Evolutionary conservation across 169 alveolate genomes (phyloP), one percentile per base, ranked within the genome.

Genomic region (Theileria sp.): DNA sequence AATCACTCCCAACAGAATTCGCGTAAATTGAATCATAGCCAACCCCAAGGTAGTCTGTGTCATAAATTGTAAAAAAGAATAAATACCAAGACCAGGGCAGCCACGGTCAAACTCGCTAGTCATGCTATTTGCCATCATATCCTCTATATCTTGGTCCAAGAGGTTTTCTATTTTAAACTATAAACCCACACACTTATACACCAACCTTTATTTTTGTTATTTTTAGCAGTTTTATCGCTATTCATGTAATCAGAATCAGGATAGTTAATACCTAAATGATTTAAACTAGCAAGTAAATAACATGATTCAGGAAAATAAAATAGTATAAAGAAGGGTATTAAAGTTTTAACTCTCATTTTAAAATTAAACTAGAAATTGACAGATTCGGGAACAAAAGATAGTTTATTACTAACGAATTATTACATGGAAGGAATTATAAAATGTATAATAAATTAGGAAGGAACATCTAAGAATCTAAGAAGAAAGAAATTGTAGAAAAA

Each of bases 11-110:
- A 8, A 85, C 51, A 0, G 87, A 66, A 54, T 78, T 85, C 19
- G 85, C 87, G 65, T 50, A 71, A 8, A 85, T 85, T 12, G 91
- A 56, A 54, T 85, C 91, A 34, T 85, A 85, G 23, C 91, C 91
- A n/a, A 85, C 71, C 17, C 91, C 91, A 32, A 85, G 87, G 75
- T 72, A 85, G 56, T 85, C 91, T 85, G 72, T 28, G 26, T 0
- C 36, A 68, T 34, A n/a, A 32, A 21, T 51, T 68, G 30, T 2
- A 23, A 5, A 28, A 1, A 25, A n/a, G 1, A 15, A 6, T 0
- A 4, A 51, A 19, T 64, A 85, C 91, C 91, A 62, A 85, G 67
- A 17, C 91, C 91, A 3, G 87, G 87, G 38, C 75, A 49, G 0
- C 88, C 87, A 30, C 54, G 65, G 61, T 85, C 87, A 51, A 54